Evolutionary conservation across 148 eudicot genomes (phyloP).

Genomic region (Dianthus caryophyllus): DNA sequence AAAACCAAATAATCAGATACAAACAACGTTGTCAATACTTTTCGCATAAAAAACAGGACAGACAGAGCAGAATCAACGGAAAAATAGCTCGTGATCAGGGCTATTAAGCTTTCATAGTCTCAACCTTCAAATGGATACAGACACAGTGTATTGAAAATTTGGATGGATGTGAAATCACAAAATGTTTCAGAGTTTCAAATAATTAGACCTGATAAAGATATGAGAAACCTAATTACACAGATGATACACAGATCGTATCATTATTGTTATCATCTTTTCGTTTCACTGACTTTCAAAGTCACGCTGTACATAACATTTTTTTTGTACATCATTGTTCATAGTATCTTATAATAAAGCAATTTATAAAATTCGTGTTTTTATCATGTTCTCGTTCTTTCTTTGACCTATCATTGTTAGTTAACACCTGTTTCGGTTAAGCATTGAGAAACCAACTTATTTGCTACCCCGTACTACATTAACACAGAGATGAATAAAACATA

Average conservation of each 20-base stretch:
- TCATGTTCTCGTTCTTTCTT: too few species aligned
- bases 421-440: too few species aligned
- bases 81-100: not conserved
- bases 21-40: not conserved
- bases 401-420: too few species aligned
- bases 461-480: not conserved
- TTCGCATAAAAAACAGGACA: constrained; percentile 1
- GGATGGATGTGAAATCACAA: not conserved
- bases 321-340: too few species aligned
- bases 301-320: too few species aligned
- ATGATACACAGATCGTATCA: not conserved
- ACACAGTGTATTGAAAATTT: not conserved
- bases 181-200: not conserved
- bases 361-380: too few species aligned
- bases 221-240: not conserved
- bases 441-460: not conserved
- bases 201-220: not conserved
- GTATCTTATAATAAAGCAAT: too few species aligned
- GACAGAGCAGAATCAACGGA: not conserved
- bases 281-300: too few species aligned
- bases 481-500: not conserved
- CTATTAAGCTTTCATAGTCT: not conserved
- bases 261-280: not conserved
- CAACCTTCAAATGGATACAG: not conserved
- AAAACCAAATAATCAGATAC: constrained; percentile 17